phyloP scores from a whole-genome alignment of 257 asterid species.

The Lantana camara region DNA sequence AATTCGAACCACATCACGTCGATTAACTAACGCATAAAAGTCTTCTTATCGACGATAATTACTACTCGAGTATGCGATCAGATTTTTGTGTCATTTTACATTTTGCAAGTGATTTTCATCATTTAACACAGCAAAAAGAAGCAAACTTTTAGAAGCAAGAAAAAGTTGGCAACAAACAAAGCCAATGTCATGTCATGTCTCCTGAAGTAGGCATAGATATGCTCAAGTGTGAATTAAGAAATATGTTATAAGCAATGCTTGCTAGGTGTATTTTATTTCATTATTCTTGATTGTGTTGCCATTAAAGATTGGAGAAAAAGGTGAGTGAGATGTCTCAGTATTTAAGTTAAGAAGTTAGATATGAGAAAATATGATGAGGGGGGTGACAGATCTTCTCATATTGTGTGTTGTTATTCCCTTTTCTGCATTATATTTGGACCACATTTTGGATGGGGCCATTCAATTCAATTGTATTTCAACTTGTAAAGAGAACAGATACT shows the following conservation, averaged over 20 bases:
- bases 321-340: slow-evolving; percentile 9
- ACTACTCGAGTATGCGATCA: no score
- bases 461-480: neutral
- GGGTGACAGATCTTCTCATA: slow-evolving; percentile 20
- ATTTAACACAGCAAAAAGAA: neutral
- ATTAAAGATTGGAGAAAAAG: neutral
- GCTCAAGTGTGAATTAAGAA: no score
- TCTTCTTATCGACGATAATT: no score
- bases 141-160: neutral
- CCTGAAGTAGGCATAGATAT: no score
- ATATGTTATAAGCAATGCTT: no score
- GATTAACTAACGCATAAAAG: no score
- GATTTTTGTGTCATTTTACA: no score
- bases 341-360: slow-evolving; percentile 5
- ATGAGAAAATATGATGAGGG: neutral
- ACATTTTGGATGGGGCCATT: slow-evolving; percentile 29
- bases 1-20: no score
- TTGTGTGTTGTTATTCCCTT: slow-evolving; percentile 4
- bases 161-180: no score
- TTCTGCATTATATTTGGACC: slow-evolving; percentile 29
- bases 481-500: neutral
- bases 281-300: no score
- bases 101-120: neutral
- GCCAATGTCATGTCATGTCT: no score
- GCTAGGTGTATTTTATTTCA: no score